These are phyloP conservation scores for Elongisporangium anandrum DNA, from an alignment of 352 stramenopile species.

Conservation along the genomic window DNA sequence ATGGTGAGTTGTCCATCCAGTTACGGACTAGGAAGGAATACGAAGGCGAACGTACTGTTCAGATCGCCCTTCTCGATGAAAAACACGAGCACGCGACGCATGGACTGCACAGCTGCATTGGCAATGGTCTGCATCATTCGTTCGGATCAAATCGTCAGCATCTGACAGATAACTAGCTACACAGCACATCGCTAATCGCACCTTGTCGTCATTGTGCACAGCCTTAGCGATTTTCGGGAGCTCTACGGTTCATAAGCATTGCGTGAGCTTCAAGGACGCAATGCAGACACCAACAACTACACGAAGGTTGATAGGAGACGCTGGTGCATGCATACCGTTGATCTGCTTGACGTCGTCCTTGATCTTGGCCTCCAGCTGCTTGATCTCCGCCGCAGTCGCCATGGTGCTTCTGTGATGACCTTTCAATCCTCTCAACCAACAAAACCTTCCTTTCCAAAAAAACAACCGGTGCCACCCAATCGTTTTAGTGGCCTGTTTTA, in stretches of 20 bases:
- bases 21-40: not conserved
- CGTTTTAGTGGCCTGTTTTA: not conserved
- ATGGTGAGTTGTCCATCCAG: not conserved
- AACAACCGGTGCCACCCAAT: not conserved
- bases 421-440: not conserved
- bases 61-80: slow-evolving; percentile 84
- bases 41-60: slow-evolving; percentile 10
- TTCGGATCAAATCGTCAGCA: slow-evolving; percentile 1
- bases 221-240: slow-evolving; percentile 72
- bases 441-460: not conserved
- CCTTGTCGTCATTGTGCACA: slow-evolving; percentile 69
- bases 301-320: too few relatives aligned
- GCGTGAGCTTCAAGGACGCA: not conserved
- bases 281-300: too few relatives aligned
- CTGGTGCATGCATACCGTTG: slow-evolving; percentile 48
- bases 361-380: slow-evolving; percentile 83
- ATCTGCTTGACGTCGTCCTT: slow-evolving; percentile 85
- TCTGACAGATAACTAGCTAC: not conserved
- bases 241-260: slow-evolving; percentile 22
- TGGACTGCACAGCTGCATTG: slow-evolving; percentile 75
- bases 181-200: not conserved
- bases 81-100: slow-evolving; percentile 74
- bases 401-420: slow-evolving; percentile 18
- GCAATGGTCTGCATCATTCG: slow-evolving; percentile 29
- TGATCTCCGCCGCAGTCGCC: slow-evolving; percentile 65